Base-by-base conservation (phyloP, 345 rosid genomes). In the Gossypium rotundifolium region DNA sequence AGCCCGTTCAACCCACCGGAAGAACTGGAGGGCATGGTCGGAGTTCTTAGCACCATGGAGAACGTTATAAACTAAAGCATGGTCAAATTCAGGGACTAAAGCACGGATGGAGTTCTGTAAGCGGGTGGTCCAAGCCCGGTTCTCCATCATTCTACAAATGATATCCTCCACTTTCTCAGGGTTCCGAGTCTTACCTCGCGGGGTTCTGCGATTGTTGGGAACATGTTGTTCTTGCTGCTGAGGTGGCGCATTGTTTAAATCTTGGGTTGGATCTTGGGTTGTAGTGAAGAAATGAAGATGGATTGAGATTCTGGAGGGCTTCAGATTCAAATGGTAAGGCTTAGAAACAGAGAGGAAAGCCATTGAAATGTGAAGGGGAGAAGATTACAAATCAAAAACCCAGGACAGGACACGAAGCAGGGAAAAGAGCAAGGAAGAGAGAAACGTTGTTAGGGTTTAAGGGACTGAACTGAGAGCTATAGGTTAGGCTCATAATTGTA, bases 11-110 rank as follows among this genome's bases (percentile, higher is more conserved):
- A 93, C 87, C 98, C 96, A 94, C 61, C 98, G 81, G 77, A 90
- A 93, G 86, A 93, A 93, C 74, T 93, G 98, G 77, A 93, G 96
- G 53, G 96, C 98, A 49, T 91, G 98, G 23, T 92, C 98, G 51
- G 87, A 75, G 65, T 86, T 86, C 65, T 80, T 83, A 4, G 98
- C 90, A 13, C 90, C 82, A 66, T 94, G 96, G 72, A 90, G 78
- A 1, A 92, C 97, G 48, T 92, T 94, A 73, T 92, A 92, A 9
- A 92, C 96, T 11, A 94, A 70, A 3, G 95, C 79, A 73, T 88
- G 87, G 65, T 92, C 96, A 75, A 93, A 94, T 60, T 85, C 87
- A 9, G 96, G 92, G 13, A 89, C 97, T 29, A 94, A 80, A 71
- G 81, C 76, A 75, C 98, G 90, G 76, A 94, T 92, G 73, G 97